Conservation (phyloP, 163 green algal species). For the Picocystis sp. region DNA sequence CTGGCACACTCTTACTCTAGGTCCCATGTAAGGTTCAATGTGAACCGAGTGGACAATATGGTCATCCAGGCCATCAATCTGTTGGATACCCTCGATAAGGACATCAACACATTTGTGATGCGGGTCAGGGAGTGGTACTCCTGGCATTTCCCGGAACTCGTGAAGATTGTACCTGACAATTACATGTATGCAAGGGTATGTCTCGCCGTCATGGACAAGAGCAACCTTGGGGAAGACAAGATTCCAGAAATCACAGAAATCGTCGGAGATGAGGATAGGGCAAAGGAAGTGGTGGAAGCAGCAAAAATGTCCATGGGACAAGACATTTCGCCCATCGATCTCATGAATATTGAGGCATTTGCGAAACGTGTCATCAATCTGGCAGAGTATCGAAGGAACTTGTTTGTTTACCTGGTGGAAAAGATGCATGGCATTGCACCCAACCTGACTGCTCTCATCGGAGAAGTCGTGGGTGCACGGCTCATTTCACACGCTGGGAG, state of each 20-base stretch:
- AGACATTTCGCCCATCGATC: conserved; percentile 88
- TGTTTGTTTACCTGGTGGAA: conserved; percentile 43
- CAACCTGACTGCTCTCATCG: conserved; percentile 88
- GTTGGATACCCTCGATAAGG: conserved; percentile 95
- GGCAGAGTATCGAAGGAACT: conserved; percentile 60
- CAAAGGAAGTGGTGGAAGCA: conserved; percentile 46
- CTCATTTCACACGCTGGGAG: conserved; percentile 80
- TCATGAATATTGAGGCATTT: conserved; percentile 97
- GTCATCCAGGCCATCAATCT: conserved; percentile 95
- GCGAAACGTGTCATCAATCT: conserved; percentile 76
- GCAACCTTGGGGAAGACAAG: conserved; percentile 19
- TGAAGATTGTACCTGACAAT: conserved; percentile 89
- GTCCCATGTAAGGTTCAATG: conserved; percentile 89
- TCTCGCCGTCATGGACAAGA: conserved; percentile 62
- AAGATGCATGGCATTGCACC: conserved; percentile 75
- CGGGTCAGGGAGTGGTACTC: conserved; percentile 96
- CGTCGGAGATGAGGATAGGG: conserved; percentile 56
- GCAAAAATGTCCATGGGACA: conserved; percentile 62
- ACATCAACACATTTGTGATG: conserved; percentile 99
- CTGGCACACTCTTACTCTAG: conserved; percentile 92
- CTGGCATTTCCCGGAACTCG: conserved; percentile 98
- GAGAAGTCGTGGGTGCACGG: conserved; percentile 83
- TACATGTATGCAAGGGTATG: conserved; percentile 74
- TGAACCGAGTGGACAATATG: conserved; percentile 96
- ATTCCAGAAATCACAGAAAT: conserved; percentile 47